Evolutionary conservation across 495 filamentous ascomycete genomes (phyloP), one percentile per base, ranked within the genome.

Genomic region (Neurospora sp.): DNA sequence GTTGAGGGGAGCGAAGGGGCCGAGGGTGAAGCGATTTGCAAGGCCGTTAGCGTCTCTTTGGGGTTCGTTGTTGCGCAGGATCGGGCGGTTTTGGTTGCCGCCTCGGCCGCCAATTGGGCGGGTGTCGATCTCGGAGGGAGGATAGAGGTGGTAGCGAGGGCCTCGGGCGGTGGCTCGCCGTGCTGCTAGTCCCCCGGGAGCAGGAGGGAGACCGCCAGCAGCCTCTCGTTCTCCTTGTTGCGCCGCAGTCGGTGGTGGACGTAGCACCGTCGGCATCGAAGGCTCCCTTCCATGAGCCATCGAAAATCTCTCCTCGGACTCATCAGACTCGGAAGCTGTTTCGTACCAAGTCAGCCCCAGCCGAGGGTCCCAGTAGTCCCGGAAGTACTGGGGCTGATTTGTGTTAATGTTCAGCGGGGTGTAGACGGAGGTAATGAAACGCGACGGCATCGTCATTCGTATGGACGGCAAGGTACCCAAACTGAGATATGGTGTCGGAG

Each of bases 371-470:
- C 54, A 66, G 27, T 66, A 66, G 31, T 66, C 54, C 27, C 54
- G 54, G 31, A 66, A 66, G 27, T 66, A 66, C 12, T 35, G 27
- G 16, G 54, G 54, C 5, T 66, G 54, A 3, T 37, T 18, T 1
- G 54, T 66, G 3, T 66, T 66, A 27, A 66, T 66, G 54, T 66
- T 35, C 14, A 66, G 54, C 27, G 54, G 54, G 3, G 27, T 66
- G 9, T 31, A 39, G 18, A 72, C 40, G 0, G 72, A 48, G 46
- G 69, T 72, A 11, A 79, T 71, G 66, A 79, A 79, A 0, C 74
- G 71, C 1, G 79, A 74, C 0, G 79, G 79, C n/a, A 79, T 42
- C 1, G 78, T 78, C 71, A 80, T 74, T 37, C 76, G 75, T 69
- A 77, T 74, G 0, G 77, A 79, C 3, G 79, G 79, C 16, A 80